Base-by-base conservation (phyloP, 352 stramenopile genomes). In the Phytophthora hybrid region DNA sequence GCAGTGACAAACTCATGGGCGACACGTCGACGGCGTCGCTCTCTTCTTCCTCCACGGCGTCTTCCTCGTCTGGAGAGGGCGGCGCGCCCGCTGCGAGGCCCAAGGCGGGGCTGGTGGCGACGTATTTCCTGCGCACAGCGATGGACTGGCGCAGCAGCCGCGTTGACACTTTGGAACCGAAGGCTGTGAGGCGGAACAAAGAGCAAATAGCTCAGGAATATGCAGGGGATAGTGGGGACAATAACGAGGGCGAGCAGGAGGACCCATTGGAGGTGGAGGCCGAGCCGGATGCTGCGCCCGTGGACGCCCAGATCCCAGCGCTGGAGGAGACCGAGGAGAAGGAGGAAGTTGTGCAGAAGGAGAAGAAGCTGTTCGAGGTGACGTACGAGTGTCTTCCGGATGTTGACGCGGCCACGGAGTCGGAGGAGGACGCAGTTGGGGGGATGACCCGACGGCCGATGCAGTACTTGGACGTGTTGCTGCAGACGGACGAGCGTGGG, bases 391-490 rank as follows among this genome's bases (percentile, higher is more conserved):
- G 68, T 69, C 65, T 73, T 14, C 60, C 71, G 1, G 66, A 71
- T 26, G 55, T 71, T 21, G 71, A 71, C n/a, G 29, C 52, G 11
- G 10, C 11, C 1, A 11, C 16, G 47, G 29, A 37, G 4, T 10
- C 9, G 14, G 46, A 66, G 18, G 64, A 62, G 1, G 59, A 66
- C 5, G 29, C 8, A 60, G 34, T 29, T 39, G 18, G 3, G 1
- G 55, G 10, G 3, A 23, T 78, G 6, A 16, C 7, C 11, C 56
- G 41, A 56, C 39, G 39, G 18, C 16, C 34, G n/a, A 66, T 79
- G 63, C 62, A 77, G 47, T 82, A 68, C 32, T 52, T 74, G 47
- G 85, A 92, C 34, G 83, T 92, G 37, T 44, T 92, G 49, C 66
- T 92, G 34, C 82, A 84, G 52, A 66, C 77, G 3, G 85, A 91